Base-by-base conservation (phyloP, 176 grass and related monocot species). In the Lolium rigidum region DNA sequence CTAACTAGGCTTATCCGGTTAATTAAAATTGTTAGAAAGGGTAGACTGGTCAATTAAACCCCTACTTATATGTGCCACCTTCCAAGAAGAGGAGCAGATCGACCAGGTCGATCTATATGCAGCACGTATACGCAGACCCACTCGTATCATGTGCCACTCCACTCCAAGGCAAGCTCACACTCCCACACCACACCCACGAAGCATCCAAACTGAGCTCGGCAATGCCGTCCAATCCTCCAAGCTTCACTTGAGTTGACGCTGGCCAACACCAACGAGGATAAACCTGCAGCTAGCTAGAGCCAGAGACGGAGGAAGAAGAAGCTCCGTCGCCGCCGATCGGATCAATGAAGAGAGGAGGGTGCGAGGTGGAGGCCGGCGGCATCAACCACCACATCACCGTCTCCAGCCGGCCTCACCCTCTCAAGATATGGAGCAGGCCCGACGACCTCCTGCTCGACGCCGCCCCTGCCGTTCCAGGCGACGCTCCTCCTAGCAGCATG, bases 361-460 rank as follows among this genome's bases (percentile, higher is more conserved):
- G 91, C 83, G 94, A 91, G 72, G 86, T 95, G 25, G 91, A 93
- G 83, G 94, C 88, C 10, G 84, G 57, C 37, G 88, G 76, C 52
- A 93, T 95, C 89, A 89, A 89, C 86, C 87, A 91, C 86, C 84
- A 85, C 77, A 85, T 95, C 88, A 55, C 78, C 37, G 10, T 89
- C 18, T 77, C 86, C 51, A 80, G 63, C 17, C 75, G n/a, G 9
- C 31, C 88, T 14, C 83, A 89, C 57, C 88, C 79, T 25, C 87
- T 95, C 44, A 95, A 93, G 82, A 87, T 92, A 75, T 92, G 90
- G 86, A 95, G 90, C 57, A 87, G 88, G 80, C 44, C 78, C 9
- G 88, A 95, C 16, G 90, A 90, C 54, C 26, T 82, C 17, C 85
- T 85, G 1, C 60, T 77, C 43, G 78, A 54, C 4, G 57, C 21